Conservation (phyloP, 108 stramenopile genomes). For the Fragilariopsis cylindrus region DNA sequence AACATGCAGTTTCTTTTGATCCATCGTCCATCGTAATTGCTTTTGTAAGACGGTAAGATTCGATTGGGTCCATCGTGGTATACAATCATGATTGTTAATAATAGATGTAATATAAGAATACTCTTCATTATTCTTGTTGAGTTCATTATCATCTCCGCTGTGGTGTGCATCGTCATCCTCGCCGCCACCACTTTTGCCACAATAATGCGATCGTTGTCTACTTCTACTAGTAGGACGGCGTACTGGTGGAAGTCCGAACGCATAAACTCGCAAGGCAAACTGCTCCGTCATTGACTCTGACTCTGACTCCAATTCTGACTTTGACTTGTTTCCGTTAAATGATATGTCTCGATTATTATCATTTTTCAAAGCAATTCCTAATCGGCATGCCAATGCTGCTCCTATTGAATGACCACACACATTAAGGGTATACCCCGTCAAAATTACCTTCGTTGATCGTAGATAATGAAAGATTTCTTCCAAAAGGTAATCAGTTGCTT, state of each 20-base stretch:
- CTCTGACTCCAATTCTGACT: too few species aligned
- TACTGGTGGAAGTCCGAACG: constrained; percentile 54
- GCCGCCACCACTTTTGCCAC: neutral
- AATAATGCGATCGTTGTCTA: neutral
- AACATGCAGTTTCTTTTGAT: neutral
- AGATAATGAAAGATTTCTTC: constrained; percentile 27
- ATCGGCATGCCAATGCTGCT: constrained; percentile 38
- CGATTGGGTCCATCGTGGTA: constrained; percentile 39
- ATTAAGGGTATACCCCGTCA: constrained; percentile 32
- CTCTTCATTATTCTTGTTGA: too few species aligned
- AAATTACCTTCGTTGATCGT: too few species aligned
- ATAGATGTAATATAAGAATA: constrained; percentile 35
- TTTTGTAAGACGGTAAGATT: constrained; percentile 27
- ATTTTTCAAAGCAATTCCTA: constrained; percentile 32
- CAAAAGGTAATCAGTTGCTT: constrained; percentile 23
- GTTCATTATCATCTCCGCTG: too few species aligned
- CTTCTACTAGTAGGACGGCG: constrained; percentile 16
- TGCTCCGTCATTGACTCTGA: neutral
- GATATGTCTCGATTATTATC: neutral
- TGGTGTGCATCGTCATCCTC: neutral
- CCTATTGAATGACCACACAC: constrained; percentile 52
- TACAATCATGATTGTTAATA: constrained; percentile 52
- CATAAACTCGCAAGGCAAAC: constrained; percentile 41
- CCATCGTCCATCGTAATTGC: constrained; percentile 6
- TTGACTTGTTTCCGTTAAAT: neutral